These are phyloP conservation scores for Cordyceps fumosorosea DNA, from an alignment of 2,329 filamentous ascomycete genomes.

Conservation along the genomic window DNA sequence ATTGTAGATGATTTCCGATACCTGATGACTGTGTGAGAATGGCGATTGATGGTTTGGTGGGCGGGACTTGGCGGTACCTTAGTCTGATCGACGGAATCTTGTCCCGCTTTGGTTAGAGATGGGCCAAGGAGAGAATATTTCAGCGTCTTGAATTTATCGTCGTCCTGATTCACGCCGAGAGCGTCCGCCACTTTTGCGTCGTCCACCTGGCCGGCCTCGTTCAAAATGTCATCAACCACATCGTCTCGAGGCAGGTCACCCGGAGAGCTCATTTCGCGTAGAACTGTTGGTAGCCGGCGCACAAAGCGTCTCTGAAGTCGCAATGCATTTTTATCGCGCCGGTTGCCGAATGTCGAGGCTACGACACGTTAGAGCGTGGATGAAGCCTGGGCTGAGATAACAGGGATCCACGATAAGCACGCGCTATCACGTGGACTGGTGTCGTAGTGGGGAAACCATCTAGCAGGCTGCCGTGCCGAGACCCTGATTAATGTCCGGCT, in stretches of 20 bases:
- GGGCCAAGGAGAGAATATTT: slow-evolving; percentile 89
- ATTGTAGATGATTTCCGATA: slow-evolving; percentile 95
- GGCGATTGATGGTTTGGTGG: neutral
- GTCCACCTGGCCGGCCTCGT: slow-evolving; percentile 5
- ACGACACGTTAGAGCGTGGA: neutral
- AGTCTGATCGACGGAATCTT: slow-evolving; percentile 85
- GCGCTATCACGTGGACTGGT: slow-evolving; percentile 9
- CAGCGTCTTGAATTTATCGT: slow-evolving; percentile 50
- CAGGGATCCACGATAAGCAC: slow-evolving; percentile 5
- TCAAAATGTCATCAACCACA: neutral
- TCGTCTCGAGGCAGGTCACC: neutral
- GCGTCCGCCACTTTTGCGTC: slow-evolving; percentile 10
- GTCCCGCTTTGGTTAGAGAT: slow-evolving; percentile 87
- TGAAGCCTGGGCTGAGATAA: neutral
- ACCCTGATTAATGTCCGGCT: too few species aligned
- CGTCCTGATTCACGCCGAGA: slow-evolving; percentile 13
- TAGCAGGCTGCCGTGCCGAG: too few species aligned
- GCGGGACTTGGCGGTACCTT: slow-evolving; percentile 47
- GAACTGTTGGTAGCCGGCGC: neutral
- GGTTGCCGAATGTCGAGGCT: neutral
- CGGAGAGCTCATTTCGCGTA: neutral
- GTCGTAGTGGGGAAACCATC: neutral
- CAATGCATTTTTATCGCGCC: slow-evolving; percentile 5
- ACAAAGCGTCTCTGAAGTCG: neutral
- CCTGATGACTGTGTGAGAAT: slow-evolving; percentile 35